Conservation (phyloP, 2,329 filamentous ascomycete genomes). For the Penicillium sp. region DNA sequence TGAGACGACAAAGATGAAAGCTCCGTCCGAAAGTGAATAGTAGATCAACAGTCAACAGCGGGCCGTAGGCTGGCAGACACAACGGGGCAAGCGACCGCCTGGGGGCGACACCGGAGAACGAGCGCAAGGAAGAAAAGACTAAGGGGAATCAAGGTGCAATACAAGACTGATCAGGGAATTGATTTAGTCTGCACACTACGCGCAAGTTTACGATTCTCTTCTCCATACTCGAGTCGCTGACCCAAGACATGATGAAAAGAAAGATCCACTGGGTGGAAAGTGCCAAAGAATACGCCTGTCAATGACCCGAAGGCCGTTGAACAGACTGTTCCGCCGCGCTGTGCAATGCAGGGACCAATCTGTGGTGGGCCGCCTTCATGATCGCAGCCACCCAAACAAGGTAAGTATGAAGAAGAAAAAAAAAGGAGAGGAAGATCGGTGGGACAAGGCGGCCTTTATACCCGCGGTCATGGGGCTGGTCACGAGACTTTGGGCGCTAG, state of each 20-base stretch:
- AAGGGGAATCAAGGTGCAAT: no score
- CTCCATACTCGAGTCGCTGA: constrained; percentile 38
- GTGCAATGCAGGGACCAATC: constrained; percentile 62
- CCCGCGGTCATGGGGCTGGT: neutral
- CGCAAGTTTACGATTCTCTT: constrained; percentile 33
- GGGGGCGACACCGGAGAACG: no score
- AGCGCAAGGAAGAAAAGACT: no score
- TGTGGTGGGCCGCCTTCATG: constrained; percentile 51
- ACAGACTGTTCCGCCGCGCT: constrained; percentile 56
- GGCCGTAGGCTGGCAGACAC: no score
- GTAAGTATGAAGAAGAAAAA: constrained; percentile 57
- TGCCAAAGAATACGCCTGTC: constrained; percentile 47
- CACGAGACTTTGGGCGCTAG: constrained; percentile 18
- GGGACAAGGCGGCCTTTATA: constrained; percentile 37
- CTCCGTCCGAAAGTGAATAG: no score
- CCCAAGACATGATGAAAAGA: constrained; percentile 41
- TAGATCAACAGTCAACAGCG: no score
- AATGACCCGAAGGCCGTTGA: constrained; percentile 52
- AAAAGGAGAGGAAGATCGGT: constrained; percentile 34
- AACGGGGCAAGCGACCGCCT: no score
- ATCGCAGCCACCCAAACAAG: constrained; percentile 55
- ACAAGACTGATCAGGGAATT: no score
- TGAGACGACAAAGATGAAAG: no score
- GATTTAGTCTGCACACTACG: no score
- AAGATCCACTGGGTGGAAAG: constrained; percentile 31